These are phyloP conservation scores for Litchi chinensis DNA, from an alignment of 345 rosid genomes.

Conservation along the genomic window DNA sequence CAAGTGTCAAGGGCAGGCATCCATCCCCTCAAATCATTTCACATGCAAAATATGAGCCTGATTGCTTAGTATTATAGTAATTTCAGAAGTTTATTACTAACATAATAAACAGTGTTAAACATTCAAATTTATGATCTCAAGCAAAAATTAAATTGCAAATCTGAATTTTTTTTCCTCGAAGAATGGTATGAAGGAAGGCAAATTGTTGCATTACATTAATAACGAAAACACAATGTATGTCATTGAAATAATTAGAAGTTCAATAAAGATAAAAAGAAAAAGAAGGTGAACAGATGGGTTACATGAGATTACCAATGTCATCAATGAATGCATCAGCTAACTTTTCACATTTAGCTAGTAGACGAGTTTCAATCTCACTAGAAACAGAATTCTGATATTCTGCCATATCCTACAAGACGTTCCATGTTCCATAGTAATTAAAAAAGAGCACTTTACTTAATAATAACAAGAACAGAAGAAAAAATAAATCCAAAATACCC, in stretches of 20 bases:
- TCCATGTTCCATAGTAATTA: neutral
- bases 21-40: neutral
- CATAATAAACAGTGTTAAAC: neutral
- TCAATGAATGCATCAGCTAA: slow-evolving; percentile 86
- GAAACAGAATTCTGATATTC: slow-evolving; percentile 85
- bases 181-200: neutral
- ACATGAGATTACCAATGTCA: slow-evolving; percentile 64
- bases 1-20: slow-evolving; percentile 1
- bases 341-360: slow-evolving; percentile 86
- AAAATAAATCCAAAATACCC: neutral
- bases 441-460: neutral
- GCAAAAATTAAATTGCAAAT: neutral
- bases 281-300: neutral
- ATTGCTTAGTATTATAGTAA: neutral
- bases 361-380: slow-evolving; percentile 76
- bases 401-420: slow-evolving; percentile 67
- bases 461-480: slow-evolving; percentile 13
- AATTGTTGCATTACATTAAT: neutral
- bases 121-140: slow-evolving; percentile 4
- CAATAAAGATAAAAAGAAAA: slow-evolving; percentile 8
- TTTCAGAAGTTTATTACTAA: neutral
- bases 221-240: neutral
- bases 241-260: slow-evolving; percentile 22
- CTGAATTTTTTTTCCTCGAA: slow-evolving; percentile 1
- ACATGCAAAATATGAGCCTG: neutral